Conservation (phyloP, 331 rosid genomes). For the Rosa hybrid region DNA sequence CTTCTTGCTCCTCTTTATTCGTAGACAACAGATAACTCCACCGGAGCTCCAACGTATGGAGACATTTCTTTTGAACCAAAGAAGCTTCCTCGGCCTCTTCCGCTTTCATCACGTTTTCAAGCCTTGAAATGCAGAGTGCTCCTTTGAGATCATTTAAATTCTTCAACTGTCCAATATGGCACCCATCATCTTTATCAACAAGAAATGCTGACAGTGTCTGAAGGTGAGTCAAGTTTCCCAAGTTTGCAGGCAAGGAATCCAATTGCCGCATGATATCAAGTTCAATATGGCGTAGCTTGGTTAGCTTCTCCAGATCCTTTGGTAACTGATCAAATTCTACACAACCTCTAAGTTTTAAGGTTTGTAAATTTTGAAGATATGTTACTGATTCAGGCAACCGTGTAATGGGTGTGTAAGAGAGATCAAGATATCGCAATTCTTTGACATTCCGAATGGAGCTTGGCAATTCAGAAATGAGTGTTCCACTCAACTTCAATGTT, state of each 20-base stretch:
- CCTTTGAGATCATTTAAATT: conserved; percentile 14
- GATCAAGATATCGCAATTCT: conserved; percentile 11
- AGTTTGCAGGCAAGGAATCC: conserved; percentile 20
- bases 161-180: conserved; percentile 20
- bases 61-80: conserved; percentile 2
- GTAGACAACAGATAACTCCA: not conserved
- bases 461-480: conserved; percentile 12
- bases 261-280: conserved; percentile 19
- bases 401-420: conserved; percentile 24
- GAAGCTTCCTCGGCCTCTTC: conserved; percentile 21
- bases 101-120: conserved; percentile 8
- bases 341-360: conserved; percentile 22
- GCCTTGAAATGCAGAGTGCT: conserved; percentile 24
- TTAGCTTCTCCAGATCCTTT: conserved; percentile 8
- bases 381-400: conserved; percentile 18
- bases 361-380: conserved; percentile 18
- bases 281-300: conserved; percentile 27
- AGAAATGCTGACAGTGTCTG: conserved; percentile 28
- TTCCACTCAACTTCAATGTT: conserved; percentile 17
- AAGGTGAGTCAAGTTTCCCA: conserved; percentile 27
- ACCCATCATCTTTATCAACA: conserved; percentile 14
- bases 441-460: conserved; percentile 27
- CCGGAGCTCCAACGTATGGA: not conserved
- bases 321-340: conserved; percentile 15
- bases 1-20: not conserved